Evolutionary conservation across 176 grass and related monocot genomes (phyloP).

Genomic region (Leersia perrieri): DNA sequence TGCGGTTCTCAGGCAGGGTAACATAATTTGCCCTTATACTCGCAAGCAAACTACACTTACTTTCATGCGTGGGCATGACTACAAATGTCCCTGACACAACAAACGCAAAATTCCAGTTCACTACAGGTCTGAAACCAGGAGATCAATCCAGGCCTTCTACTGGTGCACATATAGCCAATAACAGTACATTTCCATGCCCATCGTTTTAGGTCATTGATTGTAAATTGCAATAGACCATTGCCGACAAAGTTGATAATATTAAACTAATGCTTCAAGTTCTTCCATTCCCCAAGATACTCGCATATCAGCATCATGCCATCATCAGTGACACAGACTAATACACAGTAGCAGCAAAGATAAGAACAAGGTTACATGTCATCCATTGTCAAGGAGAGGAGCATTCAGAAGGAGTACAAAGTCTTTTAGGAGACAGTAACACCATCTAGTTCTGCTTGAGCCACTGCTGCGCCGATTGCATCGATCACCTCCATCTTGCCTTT

Average conservation of each 20-base stretch:
- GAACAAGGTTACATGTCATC: constrained; percentile 8
- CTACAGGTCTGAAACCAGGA: neutral
- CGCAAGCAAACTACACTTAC: neutral
- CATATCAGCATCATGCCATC: neutral
- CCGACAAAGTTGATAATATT: neutral
- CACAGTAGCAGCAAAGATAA: neutral
- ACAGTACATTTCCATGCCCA: neutral
- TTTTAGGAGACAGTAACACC: constrained; percentile 65
- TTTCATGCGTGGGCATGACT: neutral
- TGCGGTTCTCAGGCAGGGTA: neutral
- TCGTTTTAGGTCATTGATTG: neutral
- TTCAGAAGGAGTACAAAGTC: neutral
- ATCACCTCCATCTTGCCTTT: constrained; percentile 86
- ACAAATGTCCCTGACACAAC: neutral
- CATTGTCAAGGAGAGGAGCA: neutral
- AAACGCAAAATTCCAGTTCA: neutral
- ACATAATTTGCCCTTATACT: neutral
- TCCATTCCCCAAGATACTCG: neutral
- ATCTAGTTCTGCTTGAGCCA: constrained; percentile 72
- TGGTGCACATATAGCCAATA: neutral
- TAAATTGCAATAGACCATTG: constrained; percentile 19
- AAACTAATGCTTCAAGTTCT: neutral
- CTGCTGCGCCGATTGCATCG: constrained; percentile 63
- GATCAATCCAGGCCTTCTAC: neutral
- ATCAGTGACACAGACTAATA: neutral